Evolutionary conservation across 2,329 filamentous ascomycete genomes (phyloP), one percentile per base, ranked within the genome.

Genomic region (Ceratocystis lukuohia): DNA sequence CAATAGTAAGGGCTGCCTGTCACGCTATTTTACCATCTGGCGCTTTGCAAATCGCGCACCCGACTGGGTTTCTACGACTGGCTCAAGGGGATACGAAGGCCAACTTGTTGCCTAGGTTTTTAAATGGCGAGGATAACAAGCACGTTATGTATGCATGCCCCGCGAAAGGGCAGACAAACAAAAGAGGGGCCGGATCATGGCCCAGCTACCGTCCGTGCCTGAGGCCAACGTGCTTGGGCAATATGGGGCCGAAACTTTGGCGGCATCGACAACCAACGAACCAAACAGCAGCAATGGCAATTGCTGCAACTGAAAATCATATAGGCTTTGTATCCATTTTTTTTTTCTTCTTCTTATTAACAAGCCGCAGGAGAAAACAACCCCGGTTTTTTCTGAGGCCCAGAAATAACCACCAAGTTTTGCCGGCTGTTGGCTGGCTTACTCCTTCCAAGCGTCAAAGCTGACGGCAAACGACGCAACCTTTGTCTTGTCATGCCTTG

Each of bases 221-320:
- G 10, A 30, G 15, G n/a, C 48, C 15, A 25, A 20, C 22, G n/a
- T 8, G 48, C 4, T 20, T 59, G 56, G 56, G 12, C 56, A 59
- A 59, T 59, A 59, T 59, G 56, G 56, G 56, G 56, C 56, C 25
- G 56, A 59, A 33, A 30, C 56, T 33, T 37, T 8, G 56, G 33
- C 56, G 56, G 56, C 56, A 59, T 10, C 56, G 28, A 20, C 56
- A 59, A 37, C 30, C 25, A 59, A 59, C 25, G 56, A 37, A n/a
- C 30, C 28, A 59, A 33, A 37, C 28, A 17, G 30, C 56, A 22
- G 56, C 5, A 59, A 59, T n/a, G 12, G 30, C 56, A 33, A 59
- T 30, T 59, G 10, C 22, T 48, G 17, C 46, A 48, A 28, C 10
- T 53, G 22, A 53, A 22, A 12, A 53, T 20, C 20, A 37, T 3